Base-by-base conservation (phyloP, 371 early-diverging fungal species). In the Mucor circinelloides region DNA sequence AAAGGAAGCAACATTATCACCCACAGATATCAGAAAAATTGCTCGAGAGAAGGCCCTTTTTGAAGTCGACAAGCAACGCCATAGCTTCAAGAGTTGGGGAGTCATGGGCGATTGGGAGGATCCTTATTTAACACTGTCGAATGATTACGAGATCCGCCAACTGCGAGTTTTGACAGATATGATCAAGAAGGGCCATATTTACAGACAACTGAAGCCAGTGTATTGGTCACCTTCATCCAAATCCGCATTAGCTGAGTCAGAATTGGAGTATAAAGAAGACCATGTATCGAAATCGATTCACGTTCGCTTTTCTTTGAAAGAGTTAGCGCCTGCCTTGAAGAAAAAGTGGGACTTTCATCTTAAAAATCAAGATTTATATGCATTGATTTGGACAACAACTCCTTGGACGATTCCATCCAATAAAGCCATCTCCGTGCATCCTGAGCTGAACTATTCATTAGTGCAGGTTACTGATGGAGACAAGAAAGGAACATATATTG, bases 351-450 rank as follows among this genome's bases (percentile, higher is more conserved):
- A 66, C 34, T 42, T 40, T 3, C 19, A 62, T 19, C 30, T 56
- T 10, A 21, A 55, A 25, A 42, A 44, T 5, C 57, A 68, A 7
- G 32, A 71, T 1, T 3, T 90, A 1, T 68, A 81, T 57, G 86
- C 92, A 6, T 75, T 96, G 8, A 89, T 94, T 10, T 98, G 98
- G 98, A 97, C 98, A 1, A 98, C 99, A 0, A 98, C 99, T 0
- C 98, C 99, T 0, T 97, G 97, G 97, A 97, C 97, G 1, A 74
- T 97, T 6, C 96, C 97, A 0, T 90, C 97, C 23, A 97, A 97
- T 76, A 79, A 83, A 74, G 97, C 94, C 7, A 85, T 96, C 31
- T 86, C 91, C 2, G 91, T 97, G 3, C 87, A 95, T 65, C 88
- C 88, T 9, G 86, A 89, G 0, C 71, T 96, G 31, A 76, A 72